Percentiles rank a stretch among this genome's conserved stretches.
Conservation (phyloP, 2,329 filamentous ascomycete species). For the Ascocoryne sarcoides region DNA sequence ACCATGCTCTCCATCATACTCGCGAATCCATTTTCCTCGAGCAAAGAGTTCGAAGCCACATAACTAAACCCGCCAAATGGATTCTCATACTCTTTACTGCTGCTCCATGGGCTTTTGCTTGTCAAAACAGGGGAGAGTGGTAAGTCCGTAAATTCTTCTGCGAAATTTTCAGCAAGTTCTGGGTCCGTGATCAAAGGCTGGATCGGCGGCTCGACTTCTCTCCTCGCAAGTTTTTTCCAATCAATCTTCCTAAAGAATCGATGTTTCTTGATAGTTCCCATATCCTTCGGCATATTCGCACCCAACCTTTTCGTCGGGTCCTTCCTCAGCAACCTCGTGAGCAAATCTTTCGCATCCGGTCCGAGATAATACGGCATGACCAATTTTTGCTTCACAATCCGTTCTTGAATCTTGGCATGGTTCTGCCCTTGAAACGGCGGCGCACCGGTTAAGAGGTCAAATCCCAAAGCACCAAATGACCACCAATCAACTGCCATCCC, state of each 20-base stretch:
- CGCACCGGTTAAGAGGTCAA: constrained; percentile 83
- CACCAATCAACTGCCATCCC: constrained; percentile 97
- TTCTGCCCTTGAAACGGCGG: constrained; percentile 89
- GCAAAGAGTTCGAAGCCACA: constrained; percentile 28
- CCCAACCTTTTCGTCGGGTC: constrained; percentile 87
- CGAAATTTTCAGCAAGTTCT: constrained; percentile 93
- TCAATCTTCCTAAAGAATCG: constrained; percentile 96
- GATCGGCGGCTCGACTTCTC: constrained; percentile 83
- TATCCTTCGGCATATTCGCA: constrained; percentile 78
- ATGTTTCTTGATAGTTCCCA: constrained; percentile 79
- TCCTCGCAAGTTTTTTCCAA: constrained; percentile 76
- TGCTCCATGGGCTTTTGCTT: constrained; percentile 22
- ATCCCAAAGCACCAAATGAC: constrained; percentile 89
- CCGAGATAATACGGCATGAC: constrained; percentile 82
- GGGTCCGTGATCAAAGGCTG: constrained; percentile 91
- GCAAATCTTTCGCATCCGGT: constrained; percentile 85
- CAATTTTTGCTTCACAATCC: constrained; percentile 90
- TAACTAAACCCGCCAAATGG: constrained; percentile 30
- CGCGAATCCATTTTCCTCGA: constrained; percentile 18
- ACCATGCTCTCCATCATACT: not conserved
- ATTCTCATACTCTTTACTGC: constrained; percentile 17
- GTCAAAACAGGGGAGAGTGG: constrained; percentile 65
- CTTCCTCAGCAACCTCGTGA: constrained; percentile 83
- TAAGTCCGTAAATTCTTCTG: constrained; percentile 80
- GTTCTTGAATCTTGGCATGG: constrained; percentile 89